Base-by-base conservation (phyloP, 768 basidiomycete genomes). In the Naganishia kalamii region DNA sequence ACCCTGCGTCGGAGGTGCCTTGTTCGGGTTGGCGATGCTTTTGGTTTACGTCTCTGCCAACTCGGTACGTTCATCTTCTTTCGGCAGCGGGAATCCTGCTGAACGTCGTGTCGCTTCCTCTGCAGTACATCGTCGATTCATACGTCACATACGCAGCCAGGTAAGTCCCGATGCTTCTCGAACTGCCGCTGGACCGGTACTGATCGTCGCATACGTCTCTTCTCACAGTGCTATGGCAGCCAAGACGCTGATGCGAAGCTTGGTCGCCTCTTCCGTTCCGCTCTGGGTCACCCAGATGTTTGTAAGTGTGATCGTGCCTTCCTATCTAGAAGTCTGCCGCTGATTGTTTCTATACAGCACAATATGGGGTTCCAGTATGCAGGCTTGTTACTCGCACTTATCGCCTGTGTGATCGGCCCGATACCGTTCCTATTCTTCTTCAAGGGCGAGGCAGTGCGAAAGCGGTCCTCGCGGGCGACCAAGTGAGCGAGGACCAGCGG, bases 251-350 rank as follows among this genome's bases (percentile, higher is more conserved):
- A 73, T 88, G 15, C 84, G 88, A 27, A 84, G 85, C 0, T 61
- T 88, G 0, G 83, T 84, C 1, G 88, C 88, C 0, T 89, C 88
- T 61, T 85, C 82, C 1, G 89, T 90, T 72, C 89, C 88, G 1
- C 77, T 90, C n/a, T 90, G 90, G 69, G 87, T 85, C 3, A 85
- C 86, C 21, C 79, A 82, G 41, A 87, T 89, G 84, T 71, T 57
- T 23, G n/a, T n/a, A n/a, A n/a, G n/a, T n/a, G n/a, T n/a, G n/a
- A n/a, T n/a, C n/a, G n/a, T n/a, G n/a, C n/a, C n/a, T n/a, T n/a
- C n/a, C n/a, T n/a, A n/a, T n/a, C n/a, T n/a, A n/a, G n/a, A n/a
- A n/a, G n/a, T n/a, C n/a, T n/a, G n/a, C n/a, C n/a, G n/a, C n/a
- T n/a, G n/a, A n/a, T n/a, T n/a, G n/a, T n/a, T n/a, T n/a, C n/a